phyloP scores from a whole-genome alignment of 306 rosid species.

The Macrotyloma uniflorum region DNA sequence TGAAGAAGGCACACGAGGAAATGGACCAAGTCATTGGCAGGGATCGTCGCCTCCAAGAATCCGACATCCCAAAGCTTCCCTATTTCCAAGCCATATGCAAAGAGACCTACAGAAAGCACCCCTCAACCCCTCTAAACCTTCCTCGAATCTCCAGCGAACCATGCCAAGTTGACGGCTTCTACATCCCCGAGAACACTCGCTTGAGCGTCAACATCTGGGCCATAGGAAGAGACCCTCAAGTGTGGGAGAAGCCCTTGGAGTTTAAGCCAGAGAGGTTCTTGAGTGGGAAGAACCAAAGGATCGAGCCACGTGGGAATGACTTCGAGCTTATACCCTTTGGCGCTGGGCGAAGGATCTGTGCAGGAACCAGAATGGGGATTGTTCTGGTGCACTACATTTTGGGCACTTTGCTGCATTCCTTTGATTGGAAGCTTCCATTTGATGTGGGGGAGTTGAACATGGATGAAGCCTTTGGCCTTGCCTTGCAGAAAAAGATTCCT shows the following conservation, averaged over 20 bases:
- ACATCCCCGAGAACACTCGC: constrained; percentile 51
- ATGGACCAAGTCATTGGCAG: constrained; percentile 51
- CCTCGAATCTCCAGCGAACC: constrained; percentile 37
- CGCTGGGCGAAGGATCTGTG: constrained; percentile 41
- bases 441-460: constrained; percentile 31
- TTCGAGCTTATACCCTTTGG: constrained; percentile 60
- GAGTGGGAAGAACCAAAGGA: constrained; percentile 17
- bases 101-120: constrained; percentile 38
- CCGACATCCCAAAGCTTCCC: constrained; percentile 46
- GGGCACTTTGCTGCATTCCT: constrained; percentile 40
- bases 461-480: constrained; percentile 40
- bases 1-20: constrained; percentile 47
- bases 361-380: constrained; percentile 39
- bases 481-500: constrained; percentile 38
- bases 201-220: constrained; percentile 59
- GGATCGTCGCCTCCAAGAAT: constrained; percentile 14
- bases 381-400: constrained; percentile 39
- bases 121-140: constrained; percentile 39
- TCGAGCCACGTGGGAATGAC: constrained; percentile 50
- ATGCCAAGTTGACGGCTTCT: constrained; percentile 53
- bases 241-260: constrained; percentile 53
- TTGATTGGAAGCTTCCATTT: constrained; percentile 36
- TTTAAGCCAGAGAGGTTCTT: constrained; percentile 52
- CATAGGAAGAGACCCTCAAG: constrained; percentile 56
- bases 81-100: constrained; percentile 52